phyloP scores from a whole-genome alignment of 495 filamentous ascomycete species.

The Aeminium ludgeri region DNA sequence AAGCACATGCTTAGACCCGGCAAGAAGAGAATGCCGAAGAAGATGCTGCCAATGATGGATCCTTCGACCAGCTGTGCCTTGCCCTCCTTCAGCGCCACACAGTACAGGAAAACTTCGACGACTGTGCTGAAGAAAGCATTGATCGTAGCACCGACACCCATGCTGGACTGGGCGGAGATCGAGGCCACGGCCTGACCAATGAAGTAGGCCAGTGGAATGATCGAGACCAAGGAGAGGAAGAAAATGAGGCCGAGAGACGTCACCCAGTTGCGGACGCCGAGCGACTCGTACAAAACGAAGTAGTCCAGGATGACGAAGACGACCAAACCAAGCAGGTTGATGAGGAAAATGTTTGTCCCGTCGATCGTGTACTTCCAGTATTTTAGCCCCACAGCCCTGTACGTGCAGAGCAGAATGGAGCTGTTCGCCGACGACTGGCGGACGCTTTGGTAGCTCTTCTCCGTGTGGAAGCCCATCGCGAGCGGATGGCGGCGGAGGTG shows the following conservation, averaged over 20 bases:
- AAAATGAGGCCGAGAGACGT: conserved; percentile 78
- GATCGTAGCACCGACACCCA: conserved; percentile 96
- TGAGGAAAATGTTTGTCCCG: conserved; percentile 96
- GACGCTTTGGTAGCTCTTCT: conserved; percentile 50
- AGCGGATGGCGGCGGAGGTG: conserved; percentile 88
- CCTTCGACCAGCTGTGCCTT: conserved; percentile 90
- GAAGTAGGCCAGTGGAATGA: conserved; percentile 97
- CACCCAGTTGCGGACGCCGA: conserved; percentile 52
- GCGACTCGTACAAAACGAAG: conserved; percentile 46
- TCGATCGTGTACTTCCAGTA: conserved; percentile 99
- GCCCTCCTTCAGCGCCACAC: conserved; percentile 79
- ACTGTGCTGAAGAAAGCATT: conserved; percentile 99
- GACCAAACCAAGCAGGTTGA: conserved; percentile 85
- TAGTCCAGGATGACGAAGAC: conserved; percentile 89
- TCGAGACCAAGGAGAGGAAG: conserved; percentile 65
- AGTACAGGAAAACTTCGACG: conserved; percentile 97
- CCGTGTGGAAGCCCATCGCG: conserved; percentile 81
- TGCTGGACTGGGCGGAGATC: conserved; percentile 96
- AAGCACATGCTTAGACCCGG: conserved; percentile 99
- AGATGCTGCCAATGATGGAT: conserved; percentile 92
- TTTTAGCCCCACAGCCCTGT: conserved; percentile 79
- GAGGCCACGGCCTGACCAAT: conserved; percentile 99
- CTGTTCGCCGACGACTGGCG: conserved; percentile 24
- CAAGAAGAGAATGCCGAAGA: conserved; percentile 89
- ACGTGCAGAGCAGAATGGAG: conserved; percentile 88